These are phyloP conservation scores for Tulasnella sp. DNA, from an alignment of 768 basidiomycete species.

Conservation along the genomic window DNA sequence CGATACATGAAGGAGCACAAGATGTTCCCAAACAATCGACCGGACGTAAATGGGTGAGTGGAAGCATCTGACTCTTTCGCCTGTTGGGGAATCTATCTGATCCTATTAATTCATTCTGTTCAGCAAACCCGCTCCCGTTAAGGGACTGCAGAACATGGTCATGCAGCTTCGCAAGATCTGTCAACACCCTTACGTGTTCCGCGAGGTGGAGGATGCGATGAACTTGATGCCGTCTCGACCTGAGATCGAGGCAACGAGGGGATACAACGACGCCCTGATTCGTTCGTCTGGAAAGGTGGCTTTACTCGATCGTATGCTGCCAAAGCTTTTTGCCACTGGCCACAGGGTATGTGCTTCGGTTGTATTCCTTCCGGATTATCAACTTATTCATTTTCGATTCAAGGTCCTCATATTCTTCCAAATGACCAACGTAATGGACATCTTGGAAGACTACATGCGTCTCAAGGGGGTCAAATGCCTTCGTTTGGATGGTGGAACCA, in stretches of 20 bases:
- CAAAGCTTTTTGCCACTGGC: slow-evolving; percentile 85
- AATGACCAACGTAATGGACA: slow-evolving; percentile 99
- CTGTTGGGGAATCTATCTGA: slow-evolving; percentile 5
- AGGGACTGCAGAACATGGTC: slow-evolving; percentile 85
- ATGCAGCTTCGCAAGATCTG: slow-evolving; percentile 99
- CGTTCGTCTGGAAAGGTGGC: slow-evolving; percentile 91
- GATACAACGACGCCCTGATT: slow-evolving; percentile 75
- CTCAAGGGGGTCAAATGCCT: slow-evolving; percentile 79
- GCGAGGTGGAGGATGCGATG: slow-evolving; percentile 89
- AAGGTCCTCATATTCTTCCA: slow-evolving; percentile 99
- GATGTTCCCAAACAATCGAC: slow-evolving; percentile 78
- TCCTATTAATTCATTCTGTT: slow-evolving; percentile 14
- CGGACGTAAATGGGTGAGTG: slow-evolving; percentile 55
- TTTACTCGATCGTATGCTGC: slow-evolving; percentile 78
- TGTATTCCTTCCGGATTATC: slow-evolving; percentile 3
- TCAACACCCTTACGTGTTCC: slow-evolving; percentile 94
- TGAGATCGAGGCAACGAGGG: slow-evolving; percentile 41
- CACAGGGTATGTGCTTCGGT: slow-evolving; percentile 54
- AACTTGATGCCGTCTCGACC: slow-evolving; percentile 30
- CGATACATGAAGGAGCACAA: slow-evolving; percentile 98
- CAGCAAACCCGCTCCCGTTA: slow-evolving; percentile 71
- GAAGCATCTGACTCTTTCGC: no score
- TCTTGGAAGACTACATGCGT: slow-evolving; percentile 91
- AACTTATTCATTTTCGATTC: not conserved
- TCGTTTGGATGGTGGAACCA: slow-evolving; percentile 92